Evolutionary conservation across 1,139 yeast genomes (phyloP).

Genomic region (Suhomyces bokatorum): DNA sequence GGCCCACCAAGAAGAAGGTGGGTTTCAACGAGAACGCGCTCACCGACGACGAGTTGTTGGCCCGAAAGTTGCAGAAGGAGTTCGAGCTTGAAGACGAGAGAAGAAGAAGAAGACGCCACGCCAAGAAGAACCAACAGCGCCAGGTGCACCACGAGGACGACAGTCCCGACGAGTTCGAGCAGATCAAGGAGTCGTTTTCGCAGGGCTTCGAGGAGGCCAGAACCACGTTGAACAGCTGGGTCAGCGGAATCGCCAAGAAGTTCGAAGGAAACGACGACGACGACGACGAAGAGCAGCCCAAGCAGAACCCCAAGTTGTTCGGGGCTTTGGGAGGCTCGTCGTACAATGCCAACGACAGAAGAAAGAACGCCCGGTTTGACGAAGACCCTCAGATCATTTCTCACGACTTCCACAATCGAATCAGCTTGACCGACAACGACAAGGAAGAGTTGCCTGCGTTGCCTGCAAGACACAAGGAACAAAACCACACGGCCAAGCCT

Average conservation of each 20-base stretch:
- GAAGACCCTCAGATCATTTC: conserved; percentile 56
- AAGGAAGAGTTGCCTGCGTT: conserved; percentile 45
- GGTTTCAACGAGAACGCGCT: conserved; percentile 22
- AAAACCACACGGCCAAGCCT: conserved; percentile 1
- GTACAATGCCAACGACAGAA: conserved; percentile 27
- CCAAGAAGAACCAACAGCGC: conserved; percentile 18
- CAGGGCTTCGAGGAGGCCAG: conserved; percentile 86
- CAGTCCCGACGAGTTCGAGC: conserved; percentile 65
- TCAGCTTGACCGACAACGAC: conserved; percentile 50
- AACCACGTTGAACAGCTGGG: conserved; percentile 78
- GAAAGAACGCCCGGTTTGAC: conserved; percentile 44
- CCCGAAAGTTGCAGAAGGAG: conserved; percentile 76
- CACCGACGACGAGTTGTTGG: conserved; percentile 80
- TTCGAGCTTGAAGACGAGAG: conserved; percentile 51
- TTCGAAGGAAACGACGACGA: conserved; percentile 30
- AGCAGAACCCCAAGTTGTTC: conserved; percentile 35
- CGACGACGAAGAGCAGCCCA: conserved; percentile 9
- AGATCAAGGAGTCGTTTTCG: conserved; percentile 65
- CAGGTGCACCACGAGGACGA: conserved; percentile 23
- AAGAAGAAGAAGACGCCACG: conserved; percentile 25
- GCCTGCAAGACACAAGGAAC: conserved; percentile 23
- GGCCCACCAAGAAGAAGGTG: neutral
- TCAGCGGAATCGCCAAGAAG: conserved; percentile 67
- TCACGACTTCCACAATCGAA: conserved; percentile 57
- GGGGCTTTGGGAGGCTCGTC: conserved; percentile 53